Evolutionary conservation across 1,284 basidiomycete genomes (phyloP).

Genomic region (Naganishia sp.): DNA sequence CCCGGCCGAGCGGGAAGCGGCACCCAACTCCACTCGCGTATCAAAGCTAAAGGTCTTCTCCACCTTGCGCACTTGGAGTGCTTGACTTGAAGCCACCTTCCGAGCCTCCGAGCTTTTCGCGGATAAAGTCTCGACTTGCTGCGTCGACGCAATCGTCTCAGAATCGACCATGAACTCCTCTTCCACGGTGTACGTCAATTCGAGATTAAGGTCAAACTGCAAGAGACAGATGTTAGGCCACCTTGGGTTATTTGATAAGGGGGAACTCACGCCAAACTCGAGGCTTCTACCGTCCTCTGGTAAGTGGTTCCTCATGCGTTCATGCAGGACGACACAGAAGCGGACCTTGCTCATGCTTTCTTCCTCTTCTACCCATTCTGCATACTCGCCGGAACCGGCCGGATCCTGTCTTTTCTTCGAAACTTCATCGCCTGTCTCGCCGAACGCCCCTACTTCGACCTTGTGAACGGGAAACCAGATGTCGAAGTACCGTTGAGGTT

Average conservation of each 20-base stretch:
- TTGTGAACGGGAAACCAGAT: conserved; percentile 70
- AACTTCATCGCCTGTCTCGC: conserved; percentile 87
- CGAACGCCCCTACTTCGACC: conserved; percentile 81
- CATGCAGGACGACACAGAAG: conserved; percentile 70
- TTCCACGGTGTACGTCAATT: conserved; percentile 87
- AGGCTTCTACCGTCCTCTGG: conserved; percentile 64
- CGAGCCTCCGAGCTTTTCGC: conserved; percentile 18
- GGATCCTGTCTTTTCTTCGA: conserved; percentile 60
- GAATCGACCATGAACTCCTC: conserved; percentile 54
- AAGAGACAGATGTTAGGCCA: not conserved
- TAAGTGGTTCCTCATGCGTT: conserved; percentile 71
- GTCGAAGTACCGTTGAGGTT: conserved; percentile 35
- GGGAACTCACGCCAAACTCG: conserved; percentile 31
- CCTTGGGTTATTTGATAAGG: conserved; percentile 34
- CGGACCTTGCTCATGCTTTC: conserved; percentile 83
- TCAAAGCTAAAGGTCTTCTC: conserved; percentile 52
- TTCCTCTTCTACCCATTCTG: conserved; percentile 54
- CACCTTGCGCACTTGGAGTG: conserved; percentile 42
- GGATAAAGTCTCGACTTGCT: not conserved
- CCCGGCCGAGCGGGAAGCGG: conserved; percentile 7
- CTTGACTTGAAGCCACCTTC: conserved; percentile 25
- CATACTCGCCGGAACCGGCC: conserved; percentile 36
- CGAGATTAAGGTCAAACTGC: conserved; percentile 87
- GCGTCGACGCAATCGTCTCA: not conserved
- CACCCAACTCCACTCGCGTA: conserved; percentile 45